These are phyloP conservation scores for Calonectria hawksworthii DNA, from an alignment of 2,329 filamentous ascomycete species.

Conservation along the genomic window DNA sequence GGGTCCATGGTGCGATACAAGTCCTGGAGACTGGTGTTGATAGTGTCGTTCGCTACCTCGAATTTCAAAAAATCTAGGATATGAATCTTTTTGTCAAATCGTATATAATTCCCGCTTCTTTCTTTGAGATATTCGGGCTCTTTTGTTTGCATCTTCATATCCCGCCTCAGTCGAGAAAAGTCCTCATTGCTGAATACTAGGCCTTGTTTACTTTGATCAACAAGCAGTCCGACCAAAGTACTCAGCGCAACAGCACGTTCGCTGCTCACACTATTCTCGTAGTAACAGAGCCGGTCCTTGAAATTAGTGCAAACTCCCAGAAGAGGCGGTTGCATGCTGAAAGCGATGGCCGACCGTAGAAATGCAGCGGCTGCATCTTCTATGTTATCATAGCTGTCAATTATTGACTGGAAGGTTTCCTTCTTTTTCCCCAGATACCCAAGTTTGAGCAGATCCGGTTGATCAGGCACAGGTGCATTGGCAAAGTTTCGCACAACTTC, in stretches of 20 bases:
- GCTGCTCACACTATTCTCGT: conserved; percentile 63
- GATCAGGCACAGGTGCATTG: conserved; percentile 62
- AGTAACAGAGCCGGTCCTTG: conserved; percentile 75
- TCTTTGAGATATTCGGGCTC: conserved; percentile 62
- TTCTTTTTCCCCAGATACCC: conserved; percentile 65
- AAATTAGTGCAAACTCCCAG: conserved; percentile 76
- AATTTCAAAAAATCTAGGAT: conserved; percentile 76
- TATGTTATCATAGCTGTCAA: conserved; percentile 47
- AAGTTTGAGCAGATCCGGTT: conserved; percentile 58
- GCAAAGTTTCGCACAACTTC: conserved; percentile 75
- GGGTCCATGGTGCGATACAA: conserved; percentile 47
- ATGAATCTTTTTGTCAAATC: conserved; percentile 53
- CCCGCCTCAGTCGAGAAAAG: conserved; percentile 24
- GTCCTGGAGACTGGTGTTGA: conserved; percentile 53
- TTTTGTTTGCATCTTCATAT: conserved; percentile 41
- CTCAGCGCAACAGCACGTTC: conserved; percentile 63
- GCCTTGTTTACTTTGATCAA: conserved; percentile 71
- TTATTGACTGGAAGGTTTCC: conserved; percentile 61
- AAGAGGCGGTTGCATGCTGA: conserved; percentile 68
- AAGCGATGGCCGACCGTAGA: conserved; percentile 67
- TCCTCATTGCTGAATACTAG: conserved; percentile 58
- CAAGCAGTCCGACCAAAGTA: conserved; percentile 65
- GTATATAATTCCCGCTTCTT: conserved; percentile 40
- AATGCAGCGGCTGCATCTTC: conserved; percentile 57
- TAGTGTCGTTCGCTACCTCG: conserved; percentile 58